Base-by-base conservation (phyloP, 1,284 basidiomycete species). In the Vanrija humicola region DNA sequence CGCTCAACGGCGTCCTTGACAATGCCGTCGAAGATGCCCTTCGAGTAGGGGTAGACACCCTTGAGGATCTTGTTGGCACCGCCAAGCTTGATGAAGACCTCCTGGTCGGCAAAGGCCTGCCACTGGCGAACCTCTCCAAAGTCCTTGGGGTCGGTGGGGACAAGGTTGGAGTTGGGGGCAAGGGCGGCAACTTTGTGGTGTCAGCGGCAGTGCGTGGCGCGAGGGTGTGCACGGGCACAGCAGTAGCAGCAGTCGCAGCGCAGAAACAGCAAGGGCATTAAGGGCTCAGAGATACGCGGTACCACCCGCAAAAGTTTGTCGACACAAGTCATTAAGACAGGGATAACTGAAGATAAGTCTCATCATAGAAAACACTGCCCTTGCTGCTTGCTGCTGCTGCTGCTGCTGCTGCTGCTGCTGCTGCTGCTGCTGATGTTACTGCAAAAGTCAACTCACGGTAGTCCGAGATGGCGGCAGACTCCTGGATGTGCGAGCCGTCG, bases 401-500 rank as follows among this genome's bases (percentile, higher is more conserved):
- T 28, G 38, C 40, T 21, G 40, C 19, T 42, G 40, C n/a, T n/a
- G n/a, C 40, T 15, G 9, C 14, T 26, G 25, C 25, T 42, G 40
- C 19, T 28, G n/a, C 18, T 28, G 38, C 40, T 21, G 40, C 19
- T 42, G 40, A 18, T 42, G n/a, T 12, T 19, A 18, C 3, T 9
- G 2, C 12, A 18, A 18, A 12, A 6, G 44, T 65, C 54, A 23
- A 87, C 93, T 85, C 79, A 97, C 94, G 69, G 79, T 96, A 94
- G 63, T 85, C 86, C 50, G 89, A 86, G 74, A 98, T 92, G 56
- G 91, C 86, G 58, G 80, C 76, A 54, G 82, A 81, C 82, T 96
- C 94, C 67, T 84, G 83, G 61, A 98, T 79, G 81, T 91, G 84
- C 53, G 70, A 64, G 58, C 91, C 92, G 74, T 95, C 86, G 43